Evolutionary conservation across 2,329 filamentous ascomycete species (phyloP).

Genomic region (Beauveria varroae): DNA sequence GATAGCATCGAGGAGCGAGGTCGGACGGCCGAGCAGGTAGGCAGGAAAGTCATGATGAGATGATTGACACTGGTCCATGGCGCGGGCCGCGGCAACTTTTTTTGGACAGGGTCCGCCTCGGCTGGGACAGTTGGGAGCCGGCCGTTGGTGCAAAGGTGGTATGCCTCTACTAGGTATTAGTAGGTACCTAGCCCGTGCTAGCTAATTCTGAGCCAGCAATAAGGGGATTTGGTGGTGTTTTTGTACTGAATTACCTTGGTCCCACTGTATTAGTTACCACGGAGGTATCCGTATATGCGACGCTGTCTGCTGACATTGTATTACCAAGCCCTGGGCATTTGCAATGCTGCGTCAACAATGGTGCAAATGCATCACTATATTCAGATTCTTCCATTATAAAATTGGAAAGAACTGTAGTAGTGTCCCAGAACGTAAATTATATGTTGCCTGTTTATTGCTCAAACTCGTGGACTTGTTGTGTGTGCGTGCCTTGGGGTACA

Average conservation of each 20-base stretch:
- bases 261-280: too few relatives aligned
- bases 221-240: too few relatives aligned
- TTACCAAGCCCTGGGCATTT: neutral
- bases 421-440: too few relatives aligned
- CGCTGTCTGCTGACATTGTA: constrained; percentile 1
- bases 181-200: too few relatives aligned
- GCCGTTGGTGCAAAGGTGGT: neutral
- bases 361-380: neutral
- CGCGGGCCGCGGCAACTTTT: constrained; percentile 8
- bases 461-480: too few relatives aligned
- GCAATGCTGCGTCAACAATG: neutral
- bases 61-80: neutral
- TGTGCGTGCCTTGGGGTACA: too few relatives aligned
- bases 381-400: too few relatives aligned
- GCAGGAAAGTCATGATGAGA: neutral
- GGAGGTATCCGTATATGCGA: neutral
- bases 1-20: neutral
- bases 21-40: neutral
- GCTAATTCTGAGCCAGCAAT: too few relatives aligned
- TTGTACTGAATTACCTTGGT: too few relatives aligned
- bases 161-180: neutral
- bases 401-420: too few relatives aligned
- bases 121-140: neutral
- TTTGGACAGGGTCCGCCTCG: constrained; percentile 1
- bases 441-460: too few relatives aligned